These are phyloP conservation scores for Teratosphaeria viscida DNA, from an alignment of 2,329 filamentous ascomycete species.

Conservation along the genomic window DNA sequence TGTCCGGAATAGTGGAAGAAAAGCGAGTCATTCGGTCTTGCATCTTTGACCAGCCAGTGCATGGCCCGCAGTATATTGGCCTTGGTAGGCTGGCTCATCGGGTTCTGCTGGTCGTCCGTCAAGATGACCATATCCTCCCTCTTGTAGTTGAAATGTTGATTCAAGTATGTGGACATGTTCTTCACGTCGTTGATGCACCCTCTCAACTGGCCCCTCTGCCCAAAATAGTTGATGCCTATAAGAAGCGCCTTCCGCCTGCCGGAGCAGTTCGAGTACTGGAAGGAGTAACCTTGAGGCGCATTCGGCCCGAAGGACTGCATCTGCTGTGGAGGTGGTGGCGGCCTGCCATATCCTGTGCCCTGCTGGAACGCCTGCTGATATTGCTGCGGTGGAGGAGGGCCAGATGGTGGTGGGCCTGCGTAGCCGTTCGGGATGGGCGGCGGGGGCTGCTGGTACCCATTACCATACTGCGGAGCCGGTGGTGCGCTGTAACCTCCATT, in stretches of 20 bases:
- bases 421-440: constrained; percentile 38
- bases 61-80: constrained; percentile 90
- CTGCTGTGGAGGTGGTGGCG: constrained; percentile 25
- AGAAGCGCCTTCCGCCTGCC: constrained; percentile 79
- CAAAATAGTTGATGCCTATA: constrained; percentile 95
- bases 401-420: constrained; percentile 21
- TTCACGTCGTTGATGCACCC: constrained; percentile 97
- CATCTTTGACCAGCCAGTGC: constrained; percentile 96
- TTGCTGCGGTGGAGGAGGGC: constrained; percentile 7
- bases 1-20: constrained; percentile 97
- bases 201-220: constrained; percentile 76
- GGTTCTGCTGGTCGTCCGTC: constrained; percentile 93
- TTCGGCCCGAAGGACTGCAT: constrained; percentile 65
- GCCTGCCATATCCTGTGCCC: constrained; percentile 14
- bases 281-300: constrained; percentile 69
- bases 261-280: constrained; percentile 86
- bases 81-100: constrained; percentile 94
- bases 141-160: constrained; percentile 82
- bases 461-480: constrained; percentile 19
- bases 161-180: constrained; percentile 89
- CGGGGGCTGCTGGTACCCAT: constrained; percentile 24
- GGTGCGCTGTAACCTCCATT: constrained; percentile 32
- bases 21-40: constrained; percentile 80
- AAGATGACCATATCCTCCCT: constrained; percentile 94
- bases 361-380: constrained; percentile 11